Conservation (phyloP, 1,139 yeast species). For the Nakaseomyces nivariensis region DNA sequence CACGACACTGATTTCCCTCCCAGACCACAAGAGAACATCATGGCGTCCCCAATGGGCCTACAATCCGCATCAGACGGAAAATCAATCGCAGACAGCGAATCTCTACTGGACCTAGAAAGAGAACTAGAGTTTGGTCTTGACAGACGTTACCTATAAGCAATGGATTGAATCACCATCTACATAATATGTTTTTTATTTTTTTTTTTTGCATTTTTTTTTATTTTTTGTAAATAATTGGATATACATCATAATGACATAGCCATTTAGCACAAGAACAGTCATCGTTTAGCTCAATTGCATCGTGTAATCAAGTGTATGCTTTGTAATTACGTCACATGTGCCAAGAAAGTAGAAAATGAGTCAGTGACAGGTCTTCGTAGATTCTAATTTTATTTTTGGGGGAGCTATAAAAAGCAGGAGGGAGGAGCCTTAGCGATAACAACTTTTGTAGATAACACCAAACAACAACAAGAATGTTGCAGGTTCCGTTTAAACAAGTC, state of each 20-base stretch:
- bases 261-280: too few relatives aligned
- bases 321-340: too few relatives aligned
- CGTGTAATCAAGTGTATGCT: too few relatives aligned
- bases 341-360: too few relatives aligned
- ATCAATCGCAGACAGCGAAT: conserved; percentile 22
- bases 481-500: conserved; percentile 37
- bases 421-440: too few relatives aligned
- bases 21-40: conserved; percentile 33
- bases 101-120: conserved; percentile 40
- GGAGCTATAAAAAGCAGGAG: too few relatives aligned
- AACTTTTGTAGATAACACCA: background rate
- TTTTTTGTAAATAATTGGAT: background rate
- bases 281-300: too few relatives aligned
- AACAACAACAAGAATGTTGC: conserved; percentile 12
- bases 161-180: too few relatives aligned
- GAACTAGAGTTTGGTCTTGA: conserved; percentile 54
- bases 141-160: conserved; percentile 26
- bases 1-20: conserved; percentile 36
- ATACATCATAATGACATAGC: background rate
- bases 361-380: too few relatives aligned
- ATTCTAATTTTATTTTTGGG: too few relatives aligned
- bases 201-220: background rate
- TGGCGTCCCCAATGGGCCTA: conserved; percentile 20
- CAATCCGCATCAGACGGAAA: conserved; percentile 8
- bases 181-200: too few relatives aligned